These are phyloP conservation scores for Voacanga thouarsii DNA, from an alignment of 257 asterid genomes.

Conservation along the genomic window DNA sequence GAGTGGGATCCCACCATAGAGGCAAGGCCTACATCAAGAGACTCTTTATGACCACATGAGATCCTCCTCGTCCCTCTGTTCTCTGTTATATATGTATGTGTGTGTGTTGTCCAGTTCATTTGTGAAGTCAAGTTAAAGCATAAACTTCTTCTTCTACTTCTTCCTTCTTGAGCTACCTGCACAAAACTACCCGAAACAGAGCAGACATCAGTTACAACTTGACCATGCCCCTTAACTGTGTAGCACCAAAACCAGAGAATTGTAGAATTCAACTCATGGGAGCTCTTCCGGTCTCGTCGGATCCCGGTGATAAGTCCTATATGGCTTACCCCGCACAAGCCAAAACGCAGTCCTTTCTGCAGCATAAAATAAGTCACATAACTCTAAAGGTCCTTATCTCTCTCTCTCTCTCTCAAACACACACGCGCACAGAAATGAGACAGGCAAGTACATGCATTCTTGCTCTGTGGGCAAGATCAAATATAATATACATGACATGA, in stretches of 20 bases:
- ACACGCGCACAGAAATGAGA: neutral
- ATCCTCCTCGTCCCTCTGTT: conserved; percentile 32
- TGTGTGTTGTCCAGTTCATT: conserved; percentile 40
- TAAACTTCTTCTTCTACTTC: conserved; percentile 12
- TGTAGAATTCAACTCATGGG: conserved; percentile 37
- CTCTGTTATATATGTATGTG: conserved; percentile 46
- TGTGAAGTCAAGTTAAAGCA: conserved; percentile 37
- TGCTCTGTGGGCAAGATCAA: neutral
- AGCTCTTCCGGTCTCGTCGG: conserved; percentile 29
- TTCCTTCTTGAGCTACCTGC: conserved; percentile 23
- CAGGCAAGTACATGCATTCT: neutral
- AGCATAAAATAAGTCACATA: conserved; percentile 49
- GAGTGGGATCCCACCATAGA: conserved; percentile 58
- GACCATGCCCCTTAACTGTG: conserved; percentile 63
- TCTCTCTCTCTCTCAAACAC: conserved; percentile 15
- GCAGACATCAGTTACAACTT: conserved; percentile 11
- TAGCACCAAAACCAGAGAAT: conserved; percentile 55
- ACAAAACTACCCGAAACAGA: conserved; percentile 16
- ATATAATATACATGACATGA: neutral
- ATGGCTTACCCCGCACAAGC: conserved; percentile 38
- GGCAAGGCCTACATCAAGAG: conserved; percentile 49
- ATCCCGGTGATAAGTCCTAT: conserved; percentile 29
- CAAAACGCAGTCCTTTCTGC: conserved; percentile 51
- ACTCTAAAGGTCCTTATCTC: conserved; percentile 52
- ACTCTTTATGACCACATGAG: conserved; percentile 31